phyloP scores from a whole-genome alignment of 371 early-diverging fungal species.

The Actinomortierella wolfii region DNA sequence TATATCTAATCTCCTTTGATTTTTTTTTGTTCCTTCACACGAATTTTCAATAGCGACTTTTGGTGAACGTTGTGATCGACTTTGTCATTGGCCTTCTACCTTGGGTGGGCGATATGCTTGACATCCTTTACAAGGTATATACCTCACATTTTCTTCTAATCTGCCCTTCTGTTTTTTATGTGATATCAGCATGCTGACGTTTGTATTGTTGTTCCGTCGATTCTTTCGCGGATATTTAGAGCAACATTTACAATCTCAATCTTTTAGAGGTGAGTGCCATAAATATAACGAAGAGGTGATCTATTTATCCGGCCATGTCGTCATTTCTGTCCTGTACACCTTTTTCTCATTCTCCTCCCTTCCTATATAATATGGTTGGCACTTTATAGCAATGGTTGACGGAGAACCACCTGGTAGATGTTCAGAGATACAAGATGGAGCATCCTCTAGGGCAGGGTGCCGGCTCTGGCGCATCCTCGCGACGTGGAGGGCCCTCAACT shows the following conservation, averaged over 20 bases:
- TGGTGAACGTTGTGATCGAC: slow-evolving; percentile 29
- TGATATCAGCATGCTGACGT: too few species aligned
- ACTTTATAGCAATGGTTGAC: slow-evolving; percentile 22
- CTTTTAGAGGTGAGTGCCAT: too few species aligned
- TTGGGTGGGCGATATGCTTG: slow-evolving; percentile 38
- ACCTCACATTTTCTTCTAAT: slow-evolving; percentile 22
- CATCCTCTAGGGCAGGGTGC: slow-evolving; percentile 14
- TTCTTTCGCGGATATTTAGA: not conserved
- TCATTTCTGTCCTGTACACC: not conserved
- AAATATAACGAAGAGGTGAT: too few species aligned
- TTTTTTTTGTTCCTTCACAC: not conserved
- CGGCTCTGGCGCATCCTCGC: too few species aligned
- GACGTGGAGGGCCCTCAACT: too few species aligned
- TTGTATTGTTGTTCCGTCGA: too few species aligned
- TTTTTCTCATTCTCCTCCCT: not conserved
- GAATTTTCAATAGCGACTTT: slow-evolving; percentile 32
- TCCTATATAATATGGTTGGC: not conserved
- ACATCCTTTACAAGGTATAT: slow-evolving; percentile 39
- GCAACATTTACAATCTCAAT: not conserved
- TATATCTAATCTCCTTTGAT: not conserved
- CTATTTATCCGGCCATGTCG: slow-evolving; percentile 5
- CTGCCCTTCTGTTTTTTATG: too few species aligned
- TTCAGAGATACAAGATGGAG: slow-evolving; percentile 27
- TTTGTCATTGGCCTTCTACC: slow-evolving; percentile 30
- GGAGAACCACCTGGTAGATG: slow-evolving; percentile 35